Evolutionary conservation across 495 filamentous ascomycete genomes (phyloP), one percentile per base, ranked within the genome.

Genomic region (Talaromyces wortmannii): DNA sequence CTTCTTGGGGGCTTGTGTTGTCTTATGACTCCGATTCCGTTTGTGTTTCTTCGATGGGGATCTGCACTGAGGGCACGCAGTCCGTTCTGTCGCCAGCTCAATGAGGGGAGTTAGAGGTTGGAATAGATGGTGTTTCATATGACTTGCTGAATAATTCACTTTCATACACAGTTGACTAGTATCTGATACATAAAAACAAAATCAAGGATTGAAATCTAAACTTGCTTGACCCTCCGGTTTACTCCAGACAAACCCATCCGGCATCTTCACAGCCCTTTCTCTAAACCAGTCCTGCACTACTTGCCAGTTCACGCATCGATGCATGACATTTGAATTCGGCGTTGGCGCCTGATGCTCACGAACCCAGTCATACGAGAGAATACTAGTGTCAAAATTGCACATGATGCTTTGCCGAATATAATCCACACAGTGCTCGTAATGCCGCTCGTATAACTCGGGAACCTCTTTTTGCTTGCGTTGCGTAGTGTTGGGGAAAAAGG

Each of bases 1-100:
- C 51, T 78, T 4, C 61, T 79, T 12, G 77, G 69, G 4, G 76
- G 78, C 52, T 57, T 69, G 44, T 69, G 69, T 44, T 33, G 77
- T 48, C 67, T 58, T 31, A 69, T 75, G 45, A 64, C 67, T n/a
- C 68, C 68, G 4, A 72, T 76, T 57, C 74, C 74, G 4, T 70
- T 75, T 57, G 61, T 65, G 50, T 59, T 77, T 32, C 44, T 74
- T 16, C 66, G 62, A 12, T 66, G 55, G 45, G 74, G 74, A 2
- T 54, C 55, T 3, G 66, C 57, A 59, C 66, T 77, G 13, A 60
- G 74, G 13, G 59, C 62, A 57, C 58, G 60, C 50, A 77, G 74
- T 62, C 53, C 55, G 11, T 76, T 77, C 46, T 75, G 71, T 53
- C 72, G 70, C 54, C 59, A 63, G 48, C 46, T 74, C 8, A 40